These are phyloP conservation scores for Mesembryanthemum crystallinum DNA, from an alignment of 148 eudicot genomes.

Conservation along the genomic window DNA sequence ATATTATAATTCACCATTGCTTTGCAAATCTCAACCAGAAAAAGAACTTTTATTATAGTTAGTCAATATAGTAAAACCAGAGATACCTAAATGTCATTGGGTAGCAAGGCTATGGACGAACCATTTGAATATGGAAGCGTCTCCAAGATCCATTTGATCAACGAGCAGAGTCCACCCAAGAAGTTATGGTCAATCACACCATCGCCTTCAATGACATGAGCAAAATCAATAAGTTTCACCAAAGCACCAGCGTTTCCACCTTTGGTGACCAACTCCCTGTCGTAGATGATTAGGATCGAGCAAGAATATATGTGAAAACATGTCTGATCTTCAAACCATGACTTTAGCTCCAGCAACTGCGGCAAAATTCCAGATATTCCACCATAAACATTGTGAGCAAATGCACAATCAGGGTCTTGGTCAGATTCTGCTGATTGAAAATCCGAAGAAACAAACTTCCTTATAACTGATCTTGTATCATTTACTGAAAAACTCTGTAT, in stretches of 20 bases:
- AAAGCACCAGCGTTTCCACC: constrained; percentile 38
- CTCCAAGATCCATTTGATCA: constrained; percentile 69
- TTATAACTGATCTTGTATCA: constrained; percentile 51
- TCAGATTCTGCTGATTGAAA: constrained; percentile 25
- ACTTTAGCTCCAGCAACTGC: constrained; percentile 65
- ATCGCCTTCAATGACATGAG: constrained; percentile 71
- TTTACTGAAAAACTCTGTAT: constrained; percentile 31
- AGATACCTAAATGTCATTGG: neutral
- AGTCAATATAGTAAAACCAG: neutral
- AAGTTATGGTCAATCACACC: constrained; percentile 89
- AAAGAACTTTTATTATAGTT: no score
- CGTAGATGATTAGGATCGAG: constrained; percentile 57
- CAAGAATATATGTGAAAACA: constrained; percentile 58
- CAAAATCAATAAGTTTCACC: constrained; percentile 79
- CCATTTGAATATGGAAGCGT: constrained; percentile 21
- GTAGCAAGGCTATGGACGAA: neutral
- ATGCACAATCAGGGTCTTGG: constrained; percentile 36
- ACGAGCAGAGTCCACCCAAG: constrained; percentile 89
- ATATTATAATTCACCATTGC: no score
- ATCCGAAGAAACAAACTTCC: constrained; percentile 64
- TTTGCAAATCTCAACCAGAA: neutral
- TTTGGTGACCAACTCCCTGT: constrained; percentile 40
- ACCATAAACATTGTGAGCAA: constrained; percentile 52
- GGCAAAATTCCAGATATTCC: constrained; percentile 58
- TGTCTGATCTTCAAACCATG: constrained; percentile 89